A percentile compares a stretch with the other conserved stretches of the same genome.
Conservation (phyloP, 1,284 basidiomycete species). For the Lentinula novae-zelandiae region DNA sequence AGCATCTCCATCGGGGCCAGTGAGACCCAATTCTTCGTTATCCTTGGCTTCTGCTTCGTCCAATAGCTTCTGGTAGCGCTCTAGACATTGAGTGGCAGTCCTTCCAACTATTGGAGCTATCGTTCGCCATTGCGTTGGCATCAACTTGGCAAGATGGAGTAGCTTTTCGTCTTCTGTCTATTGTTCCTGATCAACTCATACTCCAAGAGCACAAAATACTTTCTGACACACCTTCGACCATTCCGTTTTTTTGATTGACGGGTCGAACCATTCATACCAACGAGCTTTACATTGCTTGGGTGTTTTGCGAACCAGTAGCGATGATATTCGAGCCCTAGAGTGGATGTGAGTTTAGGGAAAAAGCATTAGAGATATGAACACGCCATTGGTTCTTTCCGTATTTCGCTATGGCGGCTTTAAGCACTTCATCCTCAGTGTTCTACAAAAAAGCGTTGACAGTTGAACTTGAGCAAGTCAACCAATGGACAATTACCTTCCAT, state of each 20-base stretch:
- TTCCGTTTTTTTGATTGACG: constrained; percentile 99
- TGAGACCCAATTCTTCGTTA: constrained; percentile 86
- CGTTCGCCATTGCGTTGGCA: constrained; percentile 99
- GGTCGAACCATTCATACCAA: constrained; percentile 99
- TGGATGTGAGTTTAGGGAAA: constrained; percentile 10
- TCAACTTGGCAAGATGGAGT: constrained; percentile 95
- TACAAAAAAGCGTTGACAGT: constrained; percentile 33
- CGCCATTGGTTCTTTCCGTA: constrained; percentile 95
- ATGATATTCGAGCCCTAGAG: constrained; percentile 94
- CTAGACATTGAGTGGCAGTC: constrained; percentile 98
- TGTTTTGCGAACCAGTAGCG: constrained; percentile 95
- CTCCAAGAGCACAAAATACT: neutral
- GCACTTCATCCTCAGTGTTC: constrained; percentile 96
- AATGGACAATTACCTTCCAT: constrained; percentile 54
- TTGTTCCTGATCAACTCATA: constrained; percentile 5
- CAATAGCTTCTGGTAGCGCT: constrained; percentile 96
- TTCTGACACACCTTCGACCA: constrained; percentile 83
- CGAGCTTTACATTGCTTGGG: constrained; percentile 99
- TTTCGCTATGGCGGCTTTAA: constrained; percentile 97
- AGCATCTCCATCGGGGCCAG: constrained; percentile 78
- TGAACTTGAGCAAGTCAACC: neutral
- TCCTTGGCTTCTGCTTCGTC: constrained; percentile 97
- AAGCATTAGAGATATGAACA: constrained; percentile 18
- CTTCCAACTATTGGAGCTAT: constrained; percentile 98
- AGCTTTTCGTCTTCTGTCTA: constrained; percentile 98